phyloP scores from a whole-genome alignment of 768 basidiomycete genomes.

The Boletus vermiculosoides region DNA sequence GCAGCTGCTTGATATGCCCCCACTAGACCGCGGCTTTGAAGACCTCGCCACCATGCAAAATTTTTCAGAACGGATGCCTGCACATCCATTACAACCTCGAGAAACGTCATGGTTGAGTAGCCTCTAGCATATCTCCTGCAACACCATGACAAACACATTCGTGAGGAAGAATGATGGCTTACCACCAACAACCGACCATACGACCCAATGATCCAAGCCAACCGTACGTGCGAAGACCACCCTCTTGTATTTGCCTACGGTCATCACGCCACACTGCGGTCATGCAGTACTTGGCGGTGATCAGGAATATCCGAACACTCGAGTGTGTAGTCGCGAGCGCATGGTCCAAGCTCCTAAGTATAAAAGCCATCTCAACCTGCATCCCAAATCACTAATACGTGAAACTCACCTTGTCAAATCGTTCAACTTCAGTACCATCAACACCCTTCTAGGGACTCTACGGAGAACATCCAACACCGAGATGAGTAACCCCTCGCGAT shows the following conservation, averaged over 20 bases:
- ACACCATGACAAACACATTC: constrained; percentile 1
- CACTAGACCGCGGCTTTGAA: constrained; percentile 54
- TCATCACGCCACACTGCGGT: constrained; percentile 79
- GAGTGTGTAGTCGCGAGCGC: constrained; percentile 87
- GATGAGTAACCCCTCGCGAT: constrained; percentile 76
- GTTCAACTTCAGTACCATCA: constrained; percentile 85
- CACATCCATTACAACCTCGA: constrained; percentile 65
- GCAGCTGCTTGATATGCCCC: constrained; percentile 74
- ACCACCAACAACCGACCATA: constrained; percentile 74
- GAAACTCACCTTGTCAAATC: constrained; percentile 67
- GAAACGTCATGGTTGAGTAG: constrained; percentile 48
- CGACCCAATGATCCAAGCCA: constrained; percentile 50
- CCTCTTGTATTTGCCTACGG: constrained; percentile 45
- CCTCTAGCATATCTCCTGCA: constrained; percentile 58
- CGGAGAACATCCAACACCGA: constrained; percentile 88
- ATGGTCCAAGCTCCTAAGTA: constrained; percentile 71
- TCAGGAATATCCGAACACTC: constrained; percentile 83
- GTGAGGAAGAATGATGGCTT: constrained; percentile 26
- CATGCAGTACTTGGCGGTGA: constrained; percentile 87
- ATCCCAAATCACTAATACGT: not conserved
- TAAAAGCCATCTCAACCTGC: not conserved
- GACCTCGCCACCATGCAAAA: constrained; percentile 64
- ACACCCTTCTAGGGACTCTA: constrained; percentile 76
- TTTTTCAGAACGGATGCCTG: constrained; percentile 54
- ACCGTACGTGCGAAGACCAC: constrained; percentile 46